These are phyloP conservation scores for Globisporangium perplexum DNA, from an alignment of 352 stramenopile species.

Conservation along the genomic window DNA sequence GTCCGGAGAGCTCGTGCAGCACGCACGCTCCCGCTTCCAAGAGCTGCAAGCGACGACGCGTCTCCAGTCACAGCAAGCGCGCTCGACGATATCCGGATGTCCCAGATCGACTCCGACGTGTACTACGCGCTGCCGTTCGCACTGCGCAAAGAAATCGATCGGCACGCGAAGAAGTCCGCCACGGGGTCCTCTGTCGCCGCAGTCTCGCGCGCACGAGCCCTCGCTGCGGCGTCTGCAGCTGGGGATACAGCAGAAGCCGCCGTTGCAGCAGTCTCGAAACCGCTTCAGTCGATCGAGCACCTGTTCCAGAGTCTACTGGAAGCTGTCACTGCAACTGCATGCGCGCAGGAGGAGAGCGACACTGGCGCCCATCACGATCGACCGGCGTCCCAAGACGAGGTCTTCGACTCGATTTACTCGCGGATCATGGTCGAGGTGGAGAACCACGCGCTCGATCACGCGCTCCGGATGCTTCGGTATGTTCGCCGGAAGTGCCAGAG, in stretches of 20 bases:
- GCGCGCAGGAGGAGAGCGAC: neutral
- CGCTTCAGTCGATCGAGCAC: conserved; percentile 46
- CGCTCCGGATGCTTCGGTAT: conserved; percentile 65
- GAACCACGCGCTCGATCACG: conserved; percentile 40
- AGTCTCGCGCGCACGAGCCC: conserved; percentile 1
- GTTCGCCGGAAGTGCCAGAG: conserved; percentile 51
- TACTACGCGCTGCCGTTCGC: conserved; percentile 61
- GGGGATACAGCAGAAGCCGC: neutral
- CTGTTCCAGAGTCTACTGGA: conserved; percentile 32
- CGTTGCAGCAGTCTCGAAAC: neutral
- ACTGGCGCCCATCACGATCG: neutral
- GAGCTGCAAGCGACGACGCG: neutral
- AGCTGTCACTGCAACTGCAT: neutral
- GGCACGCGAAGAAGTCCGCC: conserved; percentile 44
- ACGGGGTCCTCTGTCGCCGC: conserved; percentile 3
- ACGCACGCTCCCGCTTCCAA: neutral
- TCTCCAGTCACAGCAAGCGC: conserved; percentile 15
- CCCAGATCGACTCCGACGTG: conserved; percentile 74
- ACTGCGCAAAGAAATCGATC: conserved; percentile 68
- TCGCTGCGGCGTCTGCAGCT: neutral
- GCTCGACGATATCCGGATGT: conserved; percentile 67
- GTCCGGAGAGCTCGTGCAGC: conserved; percentile 9
- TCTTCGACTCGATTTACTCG: conserved; percentile 73
- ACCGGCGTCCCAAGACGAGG: conserved; percentile 8
- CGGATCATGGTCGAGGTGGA: conserved; percentile 72